A percentile compares a stretch with the other conserved stretches of the same genome.
Conservation (phyloP, 257 asterid genomes). For the Anisodus acutangulus region DNA sequence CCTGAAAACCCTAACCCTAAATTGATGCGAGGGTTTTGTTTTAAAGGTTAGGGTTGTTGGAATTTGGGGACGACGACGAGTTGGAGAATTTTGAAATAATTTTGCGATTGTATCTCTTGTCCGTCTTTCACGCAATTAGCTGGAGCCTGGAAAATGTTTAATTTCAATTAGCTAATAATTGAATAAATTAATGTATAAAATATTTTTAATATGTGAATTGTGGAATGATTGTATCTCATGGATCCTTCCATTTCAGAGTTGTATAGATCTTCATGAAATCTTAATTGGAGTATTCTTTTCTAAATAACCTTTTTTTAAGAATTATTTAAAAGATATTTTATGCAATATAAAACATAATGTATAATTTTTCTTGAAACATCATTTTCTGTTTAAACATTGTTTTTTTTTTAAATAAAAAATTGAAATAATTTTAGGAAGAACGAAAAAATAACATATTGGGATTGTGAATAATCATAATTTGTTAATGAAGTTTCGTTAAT, state of each 20-base stretch:
- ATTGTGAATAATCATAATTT: neutral
- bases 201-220: neutral
- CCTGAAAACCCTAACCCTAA: slow-evolving; percentile 24
- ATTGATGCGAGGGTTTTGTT: neutral
- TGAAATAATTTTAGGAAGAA: neutral
- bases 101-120: neutral
- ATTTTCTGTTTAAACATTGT: neutral
- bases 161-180: neutral
- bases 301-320: neutral
- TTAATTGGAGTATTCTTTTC: neutral
- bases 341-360: too few relatives aligned
- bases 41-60: slow-evolving; percentile 7
- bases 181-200: neutral
- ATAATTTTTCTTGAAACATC: neutral
- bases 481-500: neutral
- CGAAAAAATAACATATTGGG: neutral
- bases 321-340: too few relatives aligned
- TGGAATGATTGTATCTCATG: neutral
- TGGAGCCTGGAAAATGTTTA: neutral
- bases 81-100: neutral
- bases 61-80: neutral
- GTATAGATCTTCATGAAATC: neutral
- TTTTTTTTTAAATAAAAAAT: too few relatives aligned
- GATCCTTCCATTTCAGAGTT: neutral
- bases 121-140: neutral